Conservation (phyloP, 108 stramenopile genomes). For the Fragilariopsis cylindrus region DNA sequence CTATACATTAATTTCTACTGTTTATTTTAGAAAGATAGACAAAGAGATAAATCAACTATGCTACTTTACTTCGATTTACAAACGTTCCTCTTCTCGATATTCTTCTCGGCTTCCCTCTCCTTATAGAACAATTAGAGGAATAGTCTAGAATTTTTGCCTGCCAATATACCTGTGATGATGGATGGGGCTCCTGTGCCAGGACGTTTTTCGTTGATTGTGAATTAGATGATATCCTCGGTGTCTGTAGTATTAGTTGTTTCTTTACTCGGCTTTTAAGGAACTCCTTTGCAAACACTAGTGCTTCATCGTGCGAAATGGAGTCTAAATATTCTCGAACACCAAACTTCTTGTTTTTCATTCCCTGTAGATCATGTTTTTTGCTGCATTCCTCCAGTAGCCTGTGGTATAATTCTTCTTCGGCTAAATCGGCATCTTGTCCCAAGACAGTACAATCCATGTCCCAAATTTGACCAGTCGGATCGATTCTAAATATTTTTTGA, state of each 20-base stretch:
- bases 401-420: conserved; percentile 34
- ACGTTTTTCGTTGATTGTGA: neutral
- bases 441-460: conserved; percentile 60
- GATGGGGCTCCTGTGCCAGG: neutral
- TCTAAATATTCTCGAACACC: conserved; percentile 8
- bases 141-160: conserved; percentile 18
- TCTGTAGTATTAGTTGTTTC: neutral
- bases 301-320: conserved; percentile 9
- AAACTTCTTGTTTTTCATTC: neutral
- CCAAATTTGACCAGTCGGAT: conserved; percentile 88
- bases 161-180: conserved; percentile 8
- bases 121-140: neutral
- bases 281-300: conserved; percentile 10
- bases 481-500: conserved; percentile 65
- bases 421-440: conserved; percentile 47
- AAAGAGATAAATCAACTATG: too few relatives aligned
- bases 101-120: neutral
- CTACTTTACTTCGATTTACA: neutral
- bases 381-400: conserved; percentile 5
- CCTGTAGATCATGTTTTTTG: neutral
- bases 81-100: neutral
- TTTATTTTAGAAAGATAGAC: too few relatives aligned
- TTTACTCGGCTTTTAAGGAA: conserved; percentile 2
- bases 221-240: neutral
- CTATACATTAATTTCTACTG: too few relatives aligned